Conservation (phyloP, 2,329 filamentous ascomycete genomes). For the Hortaea werneckii region DNA sequence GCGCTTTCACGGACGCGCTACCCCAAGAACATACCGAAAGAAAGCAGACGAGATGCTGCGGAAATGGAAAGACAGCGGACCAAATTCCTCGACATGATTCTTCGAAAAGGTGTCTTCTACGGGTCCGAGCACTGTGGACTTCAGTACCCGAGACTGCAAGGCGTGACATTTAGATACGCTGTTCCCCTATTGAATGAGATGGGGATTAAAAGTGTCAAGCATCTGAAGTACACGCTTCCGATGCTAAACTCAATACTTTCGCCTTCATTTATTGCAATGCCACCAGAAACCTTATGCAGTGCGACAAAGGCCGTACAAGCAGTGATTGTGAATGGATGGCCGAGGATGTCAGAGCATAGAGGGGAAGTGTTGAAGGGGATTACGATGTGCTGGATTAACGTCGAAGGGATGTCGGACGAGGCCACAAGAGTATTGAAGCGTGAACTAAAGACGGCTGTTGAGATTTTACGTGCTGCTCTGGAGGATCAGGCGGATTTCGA, state of each 20-base stretch:
- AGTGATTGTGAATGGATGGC: slow-evolving; percentile 57
- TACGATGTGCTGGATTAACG: slow-evolving; percentile 27
- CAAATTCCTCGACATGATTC: slow-evolving; percentile 34
- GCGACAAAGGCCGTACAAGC: slow-evolving; percentile 46
- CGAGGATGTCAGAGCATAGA: slow-evolving; percentile 53
- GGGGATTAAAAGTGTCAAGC: slow-evolving; percentile 54
- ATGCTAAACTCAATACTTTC: slow-evolving; percentile 55
- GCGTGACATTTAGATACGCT: slow-evolving; percentile 45
- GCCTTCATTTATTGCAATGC: slow-evolving; percentile 66
- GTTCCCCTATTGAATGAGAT: slow-evolving; percentile 44
- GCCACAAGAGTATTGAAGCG: slow-evolving; percentile 8
- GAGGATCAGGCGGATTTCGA: slow-evolving; percentile 16
- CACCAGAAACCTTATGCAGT: slow-evolving; percentile 44
- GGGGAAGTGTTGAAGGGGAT: slow-evolving; percentile 55
- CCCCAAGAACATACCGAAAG: slow-evolving; percentile 12
- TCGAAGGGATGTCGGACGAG: background rate
- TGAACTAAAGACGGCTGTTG: slow-evolving; percentile 13
- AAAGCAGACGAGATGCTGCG: slow-evolving; percentile 4
- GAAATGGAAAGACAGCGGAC: slow-evolving; percentile 24
- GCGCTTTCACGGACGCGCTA: slow-evolving; percentile 42
- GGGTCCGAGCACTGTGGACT: slow-evolving; percentile 44
- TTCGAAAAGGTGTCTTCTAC: slow-evolving; percentile 34
- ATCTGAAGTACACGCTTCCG: slow-evolving; percentile 60
- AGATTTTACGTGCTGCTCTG: slow-evolving; percentile 16
- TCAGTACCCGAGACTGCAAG: slow-evolving; percentile 48